Evolutionary conservation across 2,329 filamentous ascomycete genomes (phyloP).

Genomic region (Piedraia hortae): DNA sequence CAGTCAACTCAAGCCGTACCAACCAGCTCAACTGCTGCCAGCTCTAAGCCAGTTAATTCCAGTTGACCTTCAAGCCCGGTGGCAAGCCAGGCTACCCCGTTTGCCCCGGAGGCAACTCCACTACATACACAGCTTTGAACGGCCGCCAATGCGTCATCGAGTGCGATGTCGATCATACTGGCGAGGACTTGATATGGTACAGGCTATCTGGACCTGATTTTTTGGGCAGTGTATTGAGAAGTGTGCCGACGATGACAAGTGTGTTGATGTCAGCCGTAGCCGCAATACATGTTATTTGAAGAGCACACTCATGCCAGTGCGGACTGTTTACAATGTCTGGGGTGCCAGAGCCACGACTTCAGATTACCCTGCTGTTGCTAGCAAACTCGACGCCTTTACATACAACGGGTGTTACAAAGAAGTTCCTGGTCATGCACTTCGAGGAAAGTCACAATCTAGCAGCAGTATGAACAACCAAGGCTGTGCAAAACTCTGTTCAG

Average conservation of each 20-base stretch:
- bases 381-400: constrained; percentile 4
- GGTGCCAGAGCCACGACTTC: constrained; percentile 8
- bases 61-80: no score
- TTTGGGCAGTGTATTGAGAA: constrained; percentile 7
- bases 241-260: constrained; percentile 6
- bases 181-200: constrained; percentile 6
- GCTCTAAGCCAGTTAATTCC: no score
- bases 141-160: no score
- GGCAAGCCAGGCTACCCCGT: no score
- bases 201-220: constrained; percentile 4
- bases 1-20: no score
- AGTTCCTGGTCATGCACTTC: constrained; percentile 1
- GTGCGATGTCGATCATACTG: constrained; percentile 7
- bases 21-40: no score
- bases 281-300: constrained; percentile 11
- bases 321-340: constrained; percentile 5
- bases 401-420: constrained; percentile 1
- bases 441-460: not conserved
- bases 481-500: constrained; percentile 2
- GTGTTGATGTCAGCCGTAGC: constrained; percentile 9
- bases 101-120: no score
- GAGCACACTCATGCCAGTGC: constrained; percentile 6
- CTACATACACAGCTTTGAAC: no score
- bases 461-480: constrained; percentile 1
- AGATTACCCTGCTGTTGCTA: not conserved